Base-by-base conservation (phyloP, 805 yeast species). In the Lachancea meyersii region DNA sequence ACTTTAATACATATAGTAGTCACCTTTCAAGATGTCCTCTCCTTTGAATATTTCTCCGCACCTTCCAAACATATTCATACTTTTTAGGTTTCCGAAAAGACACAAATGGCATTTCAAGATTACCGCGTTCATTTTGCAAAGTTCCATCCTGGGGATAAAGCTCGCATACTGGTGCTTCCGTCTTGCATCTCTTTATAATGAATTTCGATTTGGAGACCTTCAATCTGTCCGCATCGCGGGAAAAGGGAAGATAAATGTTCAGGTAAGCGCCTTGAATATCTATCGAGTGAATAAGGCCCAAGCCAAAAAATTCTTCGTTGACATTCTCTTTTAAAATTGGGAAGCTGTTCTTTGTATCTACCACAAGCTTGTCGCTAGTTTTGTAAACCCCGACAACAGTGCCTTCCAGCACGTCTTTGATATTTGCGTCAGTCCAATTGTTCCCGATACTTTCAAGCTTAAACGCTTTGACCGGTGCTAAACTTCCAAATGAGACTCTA, bases 201-300 rank as follows among this genome's bases (percentile, higher is more conserved):
- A 77, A 50, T 48, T 53, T 58, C 1, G 36, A 16, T 8, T 53
- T 48, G 1, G 51, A 38, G 0, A 28, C 32, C 11, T 44, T 34
- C 26, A 44, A 51, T 2, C 38, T 10, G 19, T 16, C 14, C 7
- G 17, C 16, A n/a, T 23, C 7, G 11, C 23, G 22, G 13, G 30
- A 40, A 6, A 41, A 38, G 0, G 86, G 87, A 0, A 82, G 63
- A 51, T 83, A 79, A 1, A 86, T 39, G 44, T 82, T 79, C 34
- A 84, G 52, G 13, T 64, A 48, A 8, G 64, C 54, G 1, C 61
- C 53, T 0, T 47, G 44, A 0, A 48, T 44, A 49, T 80, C 73
- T 10, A 86, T 61, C 1, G 91, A 82, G 54, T 87, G 96, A 0
- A 86, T 68, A 38, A 86, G 65, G 1, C 75, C 79, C 26, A 82